These are phyloP conservation scores for Beauveria scarabaeidicola DNA, from an alignment of 2,329 filamentous ascomycete species.

Conservation along the genomic window DNA sequence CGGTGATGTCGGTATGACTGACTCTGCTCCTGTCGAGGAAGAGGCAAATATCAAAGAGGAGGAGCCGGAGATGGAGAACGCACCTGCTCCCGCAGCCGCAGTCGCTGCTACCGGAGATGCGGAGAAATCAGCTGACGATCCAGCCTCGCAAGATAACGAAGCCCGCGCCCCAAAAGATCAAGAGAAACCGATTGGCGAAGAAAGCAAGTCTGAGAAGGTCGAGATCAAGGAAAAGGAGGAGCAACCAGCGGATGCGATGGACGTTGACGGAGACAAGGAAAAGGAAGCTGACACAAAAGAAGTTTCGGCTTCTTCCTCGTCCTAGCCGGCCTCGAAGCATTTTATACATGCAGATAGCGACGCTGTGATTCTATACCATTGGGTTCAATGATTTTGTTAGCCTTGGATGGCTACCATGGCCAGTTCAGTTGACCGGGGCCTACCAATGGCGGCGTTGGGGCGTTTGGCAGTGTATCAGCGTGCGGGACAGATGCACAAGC, in stretches of 20 bases:
- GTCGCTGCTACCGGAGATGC: constrained; percentile 14
- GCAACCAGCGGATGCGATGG: constrained; percentile 23
- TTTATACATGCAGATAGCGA: background rate
- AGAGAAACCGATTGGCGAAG: constrained; percentile 11
- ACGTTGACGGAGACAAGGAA: constrained; percentile 24
- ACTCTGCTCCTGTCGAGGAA: constrained; percentile 23
- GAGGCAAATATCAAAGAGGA: constrained; percentile 32
- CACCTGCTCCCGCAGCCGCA: constrained; percentile 11
- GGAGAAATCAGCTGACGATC: constrained; percentile 15
- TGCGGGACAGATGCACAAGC: background rate
- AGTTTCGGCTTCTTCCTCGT: background rate
- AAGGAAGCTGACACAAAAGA: constrained; percentile 15
- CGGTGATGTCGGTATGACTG: constrained; percentile 44
- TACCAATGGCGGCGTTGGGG: constrained; percentile 6
- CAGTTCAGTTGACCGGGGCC: background rate
- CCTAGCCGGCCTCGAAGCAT: background rate
- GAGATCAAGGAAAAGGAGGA: constrained; percentile 15
- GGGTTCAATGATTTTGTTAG: background rate
- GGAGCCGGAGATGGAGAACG: constrained; percentile 27
- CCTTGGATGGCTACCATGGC: background rate
- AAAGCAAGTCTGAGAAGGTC: constrained; percentile 12
- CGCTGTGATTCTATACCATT: background rate
- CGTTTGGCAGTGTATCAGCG: background rate
- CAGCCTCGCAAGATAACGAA: background rate
- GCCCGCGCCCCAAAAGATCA: background rate